Evolutionary conservation across 2,329 filamentous ascomycete species (phyloP), one percentile per base, ranked within the genome.

Genomic region (Calonectria pseudoturangicola): DNA sequence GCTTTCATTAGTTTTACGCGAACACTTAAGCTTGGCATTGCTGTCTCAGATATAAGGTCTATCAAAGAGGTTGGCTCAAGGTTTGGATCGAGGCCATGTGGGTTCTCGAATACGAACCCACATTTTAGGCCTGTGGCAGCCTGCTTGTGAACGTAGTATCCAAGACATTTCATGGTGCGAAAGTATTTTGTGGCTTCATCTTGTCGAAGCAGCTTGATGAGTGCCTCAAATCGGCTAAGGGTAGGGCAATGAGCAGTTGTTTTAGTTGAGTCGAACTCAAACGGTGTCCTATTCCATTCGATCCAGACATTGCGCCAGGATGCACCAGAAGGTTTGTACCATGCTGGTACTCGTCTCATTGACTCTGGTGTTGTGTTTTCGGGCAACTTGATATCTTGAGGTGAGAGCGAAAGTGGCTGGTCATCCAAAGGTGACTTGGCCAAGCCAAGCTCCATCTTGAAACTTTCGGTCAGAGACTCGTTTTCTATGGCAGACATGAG

Each of bases 61-160:
- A 28, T 28, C 47, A 50, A 28, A 7, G 18, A 27, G 15, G 25
- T 28, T 3, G 47, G 47, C 13, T 50, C 25, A 8, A 50, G 28
- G 12, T 12, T 50, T 2, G 47, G 47, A 28, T 50, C 47, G 1
- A 50, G 12, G 15, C 47, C 47, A 16, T 50, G 25, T 28, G 47
- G 47, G n/a, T 50, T 50, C 25, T 50, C 47, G 5, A 50, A 50
- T 16, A 50, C 47, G 47, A 50, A 50, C 6, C 47, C 47, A 28
- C 16, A 50, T 50, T 7, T 25, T 25, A 4, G 25, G 27, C 27
- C 25, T 16, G 21, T 12, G 5, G 6, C 12, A 27, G 15, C 25
- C 47, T 50, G 21, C 47, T 50, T 25, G 47, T 50, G 3, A 10
- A 28, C 12, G 47, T 50, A 50, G 47, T 50, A 50, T 28, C 47